A percentile compares a stretch with the other conserved stretches of the same genome.
Conservation (phyloP, 345 rosid species). For the Camelina sativa region DNA sequence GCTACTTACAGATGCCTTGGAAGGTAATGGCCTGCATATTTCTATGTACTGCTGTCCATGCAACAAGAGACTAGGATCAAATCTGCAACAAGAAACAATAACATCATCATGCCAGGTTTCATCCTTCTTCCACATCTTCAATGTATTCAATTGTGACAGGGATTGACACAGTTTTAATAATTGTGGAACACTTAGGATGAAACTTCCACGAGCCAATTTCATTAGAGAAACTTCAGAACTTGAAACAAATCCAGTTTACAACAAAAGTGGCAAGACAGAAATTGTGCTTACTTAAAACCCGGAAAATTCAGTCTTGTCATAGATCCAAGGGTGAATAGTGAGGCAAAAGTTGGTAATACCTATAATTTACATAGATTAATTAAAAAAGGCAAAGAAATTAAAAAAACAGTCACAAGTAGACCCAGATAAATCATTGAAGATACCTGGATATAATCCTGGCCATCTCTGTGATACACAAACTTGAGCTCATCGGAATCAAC, state of each 20-base stretch:
- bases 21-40: conserved; percentile 75
- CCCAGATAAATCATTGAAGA: not conserved
- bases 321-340: conserved; percentile 53
- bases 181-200: not conserved
- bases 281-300: conserved; percentile 61
- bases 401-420: not conserved
- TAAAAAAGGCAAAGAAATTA: not conserved
- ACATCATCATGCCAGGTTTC: conserved; percentile 1
- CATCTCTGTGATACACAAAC: conserved; percentile 71
- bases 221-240: not conserved
- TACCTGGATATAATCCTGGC: conserved; percentile 75
- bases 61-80: conserved; percentile 72
- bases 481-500: conserved; percentile 76
- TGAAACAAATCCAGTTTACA: not conserved
- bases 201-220: not conserved
- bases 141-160: not conserved
- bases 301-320: conserved; percentile 48
- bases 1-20: conserved; percentile 66
- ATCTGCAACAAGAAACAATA: conserved; percentile 50
- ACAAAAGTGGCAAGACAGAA: not conserved
- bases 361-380: conserved; percentile 26
- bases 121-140: not conserved
- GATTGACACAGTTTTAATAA: not conserved
- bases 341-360: conserved; percentile 91
- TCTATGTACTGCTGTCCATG: conserved; percentile 92